Base-by-base conservation (phyloP, 345 rosid species). In the Cardamine occulta region DNA sequence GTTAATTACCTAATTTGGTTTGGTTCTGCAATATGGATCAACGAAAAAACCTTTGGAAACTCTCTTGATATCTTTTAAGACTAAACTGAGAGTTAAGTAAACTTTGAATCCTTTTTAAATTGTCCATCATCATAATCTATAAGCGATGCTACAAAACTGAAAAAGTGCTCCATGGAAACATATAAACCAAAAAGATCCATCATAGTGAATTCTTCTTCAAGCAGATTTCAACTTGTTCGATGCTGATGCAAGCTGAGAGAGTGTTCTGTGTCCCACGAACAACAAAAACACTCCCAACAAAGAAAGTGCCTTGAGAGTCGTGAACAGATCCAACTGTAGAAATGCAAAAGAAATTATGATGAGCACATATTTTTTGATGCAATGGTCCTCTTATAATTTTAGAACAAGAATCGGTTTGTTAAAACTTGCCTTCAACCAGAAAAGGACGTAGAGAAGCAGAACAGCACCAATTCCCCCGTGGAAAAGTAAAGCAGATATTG, bases 261-360 rank as follows among this genome's bases (percentile, higher is more conserved):
- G 96, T 79, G 70, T 80, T 73, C 96, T 80, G 85, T 93, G 99
- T 49, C 99, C 99, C 1, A 88, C 93, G 18, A 93, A 81, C 87
- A 93, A 73, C 58, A 93, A 83, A 80, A 89, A 91, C 74, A 74
- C 86, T 72, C 98, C 98, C 89, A 93, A 77, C 63, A 96, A 74
- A 2, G 95, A 80, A 1, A 96, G 91, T 48, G 61, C 82, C 85
- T 91, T 93, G 74, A 96, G 76, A 17, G 99, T 96, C 11, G 93
- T 88, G 83, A 96, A 93, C 40, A 96, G 89, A 83, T 96, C 93
- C 93, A 93, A 73, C 99, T 96, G 91, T 56, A 24, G 39, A 80
- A 80, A 9, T 52, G 21, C 5, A 40, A 12, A 42, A 42, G 0
- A 21, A 17, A 17, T 26, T 45, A 17, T 17, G 18, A 63, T 54